Conservation (phyloP, 108 stramenopile species). For the Pseudonitzschia multistriata region DNA sequence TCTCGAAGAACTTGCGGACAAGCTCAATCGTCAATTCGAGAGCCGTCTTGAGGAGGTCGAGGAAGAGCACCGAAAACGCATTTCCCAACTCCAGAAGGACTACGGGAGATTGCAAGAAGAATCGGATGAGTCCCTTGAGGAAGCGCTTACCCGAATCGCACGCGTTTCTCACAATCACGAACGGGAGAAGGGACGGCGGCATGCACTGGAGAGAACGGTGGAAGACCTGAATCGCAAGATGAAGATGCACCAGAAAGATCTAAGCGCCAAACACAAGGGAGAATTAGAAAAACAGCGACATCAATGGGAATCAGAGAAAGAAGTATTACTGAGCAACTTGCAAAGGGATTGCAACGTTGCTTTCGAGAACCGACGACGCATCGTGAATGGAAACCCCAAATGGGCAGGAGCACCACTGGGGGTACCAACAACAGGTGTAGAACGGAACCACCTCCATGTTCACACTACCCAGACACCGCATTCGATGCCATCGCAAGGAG, state of each 20-base stretch:
- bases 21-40: constrained; percentile 25
- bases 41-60: constrained; percentile 23
- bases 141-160: constrained; percentile 24
- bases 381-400: background rate
- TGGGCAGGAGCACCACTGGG: background rate
- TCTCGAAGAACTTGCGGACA: constrained; percentile 23
- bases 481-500: background rate
- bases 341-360: constrained; percentile 43
- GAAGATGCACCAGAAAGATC: constrained; percentile 17
- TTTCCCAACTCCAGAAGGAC: constrained; percentile 32
- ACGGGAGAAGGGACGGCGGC: constrained; percentile 19
- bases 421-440: background rate
- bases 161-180: constrained; percentile 25
- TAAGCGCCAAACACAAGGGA: constrained; percentile 10
- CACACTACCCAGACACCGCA: background rate
- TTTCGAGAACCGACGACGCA: constrained; percentile 25
- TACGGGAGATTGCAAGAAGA: constrained; percentile 27
- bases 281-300: constrained; percentile 24
- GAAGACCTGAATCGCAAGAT: constrained; percentile 21
- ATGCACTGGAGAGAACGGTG: constrained; percentile 22
- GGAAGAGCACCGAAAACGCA: constrained; percentile 25
- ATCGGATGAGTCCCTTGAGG: constrained; percentile 25
- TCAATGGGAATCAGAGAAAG: constrained; percentile 37
- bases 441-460: background rate
- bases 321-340: constrained; percentile 23